phyloP scores from a whole-genome alignment of 2,329 filamentous ascomycete species.

The Fusarium sambucinum region DNA sequence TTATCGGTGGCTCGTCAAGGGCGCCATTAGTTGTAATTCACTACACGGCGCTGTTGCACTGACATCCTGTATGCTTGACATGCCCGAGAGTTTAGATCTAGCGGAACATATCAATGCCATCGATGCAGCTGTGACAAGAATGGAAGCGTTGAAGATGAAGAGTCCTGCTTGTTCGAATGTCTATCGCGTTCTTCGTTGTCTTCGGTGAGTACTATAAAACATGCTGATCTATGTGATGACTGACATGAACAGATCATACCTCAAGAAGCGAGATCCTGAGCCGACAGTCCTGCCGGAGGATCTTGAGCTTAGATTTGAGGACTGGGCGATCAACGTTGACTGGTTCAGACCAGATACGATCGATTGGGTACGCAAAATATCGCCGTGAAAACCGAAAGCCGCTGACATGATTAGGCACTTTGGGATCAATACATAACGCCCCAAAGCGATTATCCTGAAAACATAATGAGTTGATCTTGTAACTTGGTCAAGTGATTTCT shows the following conservation, averaged over 20 bases:
- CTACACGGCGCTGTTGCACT: conserved; percentile 7
- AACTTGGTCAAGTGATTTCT: fast-evolving
- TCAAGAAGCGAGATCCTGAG: conserved; percentile 14
- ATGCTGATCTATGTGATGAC: neutral
- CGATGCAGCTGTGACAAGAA: conserved; percentile 2
- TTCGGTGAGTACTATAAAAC: neutral
- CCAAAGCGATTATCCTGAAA: neutral
- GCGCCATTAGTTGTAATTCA: conserved; percentile 9
- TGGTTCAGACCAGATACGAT: conserved; percentile 22
- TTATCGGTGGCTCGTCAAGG: conserved; percentile 24
- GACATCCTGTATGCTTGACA: conserved; percentile 18
- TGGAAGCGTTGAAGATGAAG: conserved; percentile 17
- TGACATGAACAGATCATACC: conserved; percentile 2
- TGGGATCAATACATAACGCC: conserved; percentile 23
- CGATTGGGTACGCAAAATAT: conserved; percentile 8
- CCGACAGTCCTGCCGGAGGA: neutral
- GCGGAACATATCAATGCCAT: conserved; percentile 10
- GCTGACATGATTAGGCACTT: neutral
- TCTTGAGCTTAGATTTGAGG: conserved; percentile 15
- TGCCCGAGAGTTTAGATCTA: conserved; percentile 10
- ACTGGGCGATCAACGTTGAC: conserved; percentile 23
- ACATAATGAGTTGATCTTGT: neutral
- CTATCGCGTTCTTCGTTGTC: conserved; percentile 9
- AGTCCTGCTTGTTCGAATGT: conserved; percentile 21
- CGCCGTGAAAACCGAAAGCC: fast-evolving